These are phyloP conservation scores for Tetrahymena thermophila DNA, from an alignment of 73 alveolate genomes.

Conservation along the genomic window DNA sequence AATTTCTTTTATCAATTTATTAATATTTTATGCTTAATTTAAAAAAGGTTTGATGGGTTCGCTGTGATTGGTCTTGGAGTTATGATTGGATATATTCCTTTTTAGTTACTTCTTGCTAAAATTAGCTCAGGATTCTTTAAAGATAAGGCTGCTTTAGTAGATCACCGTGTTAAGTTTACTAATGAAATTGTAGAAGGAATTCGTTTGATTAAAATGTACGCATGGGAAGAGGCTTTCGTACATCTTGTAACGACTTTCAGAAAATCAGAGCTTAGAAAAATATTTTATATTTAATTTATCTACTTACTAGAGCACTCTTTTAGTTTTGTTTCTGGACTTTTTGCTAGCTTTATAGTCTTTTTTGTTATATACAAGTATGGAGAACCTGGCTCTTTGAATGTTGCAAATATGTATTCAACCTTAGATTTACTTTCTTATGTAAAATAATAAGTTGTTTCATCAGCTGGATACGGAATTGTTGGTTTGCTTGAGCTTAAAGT, in stretches of 20 bases:
- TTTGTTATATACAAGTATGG: background rate
- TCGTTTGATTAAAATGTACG: slow-evolving; percentile 24
- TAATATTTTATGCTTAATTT: background rate
- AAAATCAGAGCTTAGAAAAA: background rate
- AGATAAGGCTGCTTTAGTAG: background rate
- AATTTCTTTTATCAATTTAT: too few relatives aligned
- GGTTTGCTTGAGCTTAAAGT: background rate
- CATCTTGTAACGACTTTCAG: background rate
- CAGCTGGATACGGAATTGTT: slow-evolving; percentile 1
- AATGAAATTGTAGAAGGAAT: slow-evolving; percentile 17
- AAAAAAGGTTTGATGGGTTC: background rate
- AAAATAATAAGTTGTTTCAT: background rate
- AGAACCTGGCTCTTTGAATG: background rate
- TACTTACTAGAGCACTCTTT: slow-evolving; percentile 4
- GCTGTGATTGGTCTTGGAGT: background rate
- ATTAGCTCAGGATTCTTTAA: background rate
- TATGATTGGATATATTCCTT: background rate
- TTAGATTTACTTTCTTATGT: background rate
- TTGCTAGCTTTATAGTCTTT: slow-evolving; percentile 5
- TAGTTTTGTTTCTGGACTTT: background rate
- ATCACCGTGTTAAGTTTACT: slow-evolving; percentile 6
- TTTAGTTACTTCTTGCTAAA: background rate
- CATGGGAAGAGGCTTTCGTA: slow-evolving; percentile 9
- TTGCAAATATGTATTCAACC: slow-evolving; percentile 18
- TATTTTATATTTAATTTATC: background rate